phyloP scores from a whole-genome alignment of 176 grass and related monocot genomes.

The Oryza officinalis region DNA sequence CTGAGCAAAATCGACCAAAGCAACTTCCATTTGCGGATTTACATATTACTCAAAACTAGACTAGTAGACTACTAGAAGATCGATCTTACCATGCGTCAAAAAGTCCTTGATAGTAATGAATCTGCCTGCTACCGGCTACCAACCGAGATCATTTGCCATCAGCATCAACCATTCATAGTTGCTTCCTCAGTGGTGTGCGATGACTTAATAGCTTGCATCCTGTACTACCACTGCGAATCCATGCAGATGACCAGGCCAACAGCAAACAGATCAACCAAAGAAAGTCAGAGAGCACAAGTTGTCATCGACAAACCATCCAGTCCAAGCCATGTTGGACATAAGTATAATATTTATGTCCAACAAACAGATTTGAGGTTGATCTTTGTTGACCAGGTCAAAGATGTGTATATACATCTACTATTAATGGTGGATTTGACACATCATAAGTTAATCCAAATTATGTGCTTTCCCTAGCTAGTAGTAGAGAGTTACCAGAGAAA shows the following conservation, averaged over 20 bases:
- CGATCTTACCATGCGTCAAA: not conserved
- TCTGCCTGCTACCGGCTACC: not conserved
- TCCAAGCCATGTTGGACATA: not conserved
- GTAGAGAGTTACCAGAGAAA: slow-evolving; percentile 12
- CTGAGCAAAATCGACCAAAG: not conserved
- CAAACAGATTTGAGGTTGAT: not conserved
- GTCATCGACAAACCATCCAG: not conserved
- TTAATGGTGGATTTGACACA: not conserved
- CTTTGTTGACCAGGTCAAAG: not conserved
- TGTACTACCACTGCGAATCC: not conserved
- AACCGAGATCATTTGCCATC: not conserved
- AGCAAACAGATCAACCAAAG: not conserved
- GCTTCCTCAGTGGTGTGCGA: not conserved
- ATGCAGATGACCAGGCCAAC: not conserved
- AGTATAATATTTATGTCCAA: not conserved
- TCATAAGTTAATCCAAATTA: not conserved
- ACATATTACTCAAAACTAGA: not conserved
- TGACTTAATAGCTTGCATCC: not conserved
- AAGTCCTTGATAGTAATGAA: not conserved
- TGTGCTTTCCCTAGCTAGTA: not conserved
- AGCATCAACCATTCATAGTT: not conserved
- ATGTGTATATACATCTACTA: not conserved
- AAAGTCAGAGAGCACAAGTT: not conserved
- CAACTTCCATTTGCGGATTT: not conserved
- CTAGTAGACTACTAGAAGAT: not conserved